phyloP scores from a whole-genome alignment of 1,284 basidiomycete species.

The Apiotrichum sp. region DNA sequence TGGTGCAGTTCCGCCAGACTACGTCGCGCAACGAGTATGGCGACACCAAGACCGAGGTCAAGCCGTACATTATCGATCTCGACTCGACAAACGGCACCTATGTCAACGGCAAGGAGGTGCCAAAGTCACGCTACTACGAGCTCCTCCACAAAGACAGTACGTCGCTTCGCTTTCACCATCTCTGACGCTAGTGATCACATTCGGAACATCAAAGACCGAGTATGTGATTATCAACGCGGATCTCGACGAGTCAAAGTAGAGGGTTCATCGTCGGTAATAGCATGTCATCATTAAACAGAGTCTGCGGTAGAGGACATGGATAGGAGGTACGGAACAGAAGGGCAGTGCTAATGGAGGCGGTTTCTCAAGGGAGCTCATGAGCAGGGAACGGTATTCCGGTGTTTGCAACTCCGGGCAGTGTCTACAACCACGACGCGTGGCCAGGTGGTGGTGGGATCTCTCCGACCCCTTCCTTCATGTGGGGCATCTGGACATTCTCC shows the following conservation, averaged over 20 bases:
- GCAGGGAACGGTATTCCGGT: too few relatives aligned
- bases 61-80: slow-evolving; percentile 95
- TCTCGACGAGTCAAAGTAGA: slow-evolving; percentile 53
- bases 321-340: too few relatives aligned
- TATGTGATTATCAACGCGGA: slow-evolving; percentile 72
- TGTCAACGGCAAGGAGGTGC: slow-evolving; percentile 82
- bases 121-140: slow-evolving; percentile 84
- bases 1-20: slow-evolving; percentile 85
- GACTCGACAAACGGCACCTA: slow-evolving; percentile 93
- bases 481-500: too few relatives aligned
- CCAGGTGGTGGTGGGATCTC: too few relatives aligned
- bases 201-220: slow-evolving; percentile 77
- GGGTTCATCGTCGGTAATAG: too few relatives aligned
- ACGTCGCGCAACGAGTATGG: slow-evolving; percentile 85
- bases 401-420: too few relatives aligned
- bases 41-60: slow-evolving; percentile 63
- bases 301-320: too few relatives aligned
- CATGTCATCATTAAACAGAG: too few relatives aligned
- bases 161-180: slow-evolving; percentile 27
- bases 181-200: slow-evolving; percentile 68
- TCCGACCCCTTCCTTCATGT: too few relatives aligned
- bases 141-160: slow-evolving; percentile 76
- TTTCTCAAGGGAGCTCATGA: too few relatives aligned
- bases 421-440: too few relatives aligned
- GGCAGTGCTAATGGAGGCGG: too few relatives aligned